Evolutionary conservation across 345 rosid genomes (phyloP).

Genomic region (Noccaea bulbosa): DNA sequence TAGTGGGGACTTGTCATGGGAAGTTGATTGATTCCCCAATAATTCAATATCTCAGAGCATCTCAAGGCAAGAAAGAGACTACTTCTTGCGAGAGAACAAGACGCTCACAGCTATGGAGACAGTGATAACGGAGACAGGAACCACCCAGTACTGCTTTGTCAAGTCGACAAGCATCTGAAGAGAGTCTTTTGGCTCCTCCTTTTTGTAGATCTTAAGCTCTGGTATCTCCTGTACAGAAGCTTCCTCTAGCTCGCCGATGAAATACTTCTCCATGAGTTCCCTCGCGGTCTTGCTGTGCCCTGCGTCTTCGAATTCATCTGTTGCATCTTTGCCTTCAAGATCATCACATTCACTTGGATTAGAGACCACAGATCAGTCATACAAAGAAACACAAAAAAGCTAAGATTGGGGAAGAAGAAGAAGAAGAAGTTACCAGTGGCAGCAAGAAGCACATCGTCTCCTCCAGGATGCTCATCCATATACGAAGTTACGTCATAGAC

Average conservation of each 20-base stretch:
- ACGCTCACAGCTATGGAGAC: slow-evolving; percentile 68
- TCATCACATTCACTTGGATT: slow-evolving; percentile 24
- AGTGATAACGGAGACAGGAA: slow-evolving; percentile 62
- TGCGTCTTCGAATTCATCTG: slow-evolving; percentile 85
- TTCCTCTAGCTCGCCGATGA: slow-evolving; percentile 77
- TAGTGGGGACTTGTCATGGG: slow-evolving; percentile 16
- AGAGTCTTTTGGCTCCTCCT: slow-evolving; percentile 43
- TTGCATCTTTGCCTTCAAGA: slow-evolving; percentile 76
- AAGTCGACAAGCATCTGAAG: slow-evolving; percentile 53
- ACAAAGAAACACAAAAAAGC: not conserved
- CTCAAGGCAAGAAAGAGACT: slow-evolving; percentile 23
- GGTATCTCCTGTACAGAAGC: slow-evolving; percentile 52
- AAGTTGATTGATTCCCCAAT: slow-evolving; percentile 31
- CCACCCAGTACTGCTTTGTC: slow-evolving; percentile 70
- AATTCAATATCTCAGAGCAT: slow-evolving; percentile 19
- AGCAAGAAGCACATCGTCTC: slow-evolving; percentile 84
- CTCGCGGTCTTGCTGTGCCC: slow-evolving; percentile 79
- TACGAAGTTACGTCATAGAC: slow-evolving; percentile 83
- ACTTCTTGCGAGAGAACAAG: slow-evolving; percentile 66
- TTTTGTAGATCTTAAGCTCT: slow-evolving; percentile 63
- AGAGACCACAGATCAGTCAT: not conserved
- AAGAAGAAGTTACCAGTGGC: slow-evolving; percentile 56
- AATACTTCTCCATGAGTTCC: slow-evolving; percentile 66
- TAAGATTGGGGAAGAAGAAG: not conserved
- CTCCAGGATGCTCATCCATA: slow-evolving; percentile 94